These are phyloP conservation scores for Trichoderma sp. DNA, from an alignment of 2,329 filamentous ascomycete genomes.

Conservation along the genomic window DNA sequence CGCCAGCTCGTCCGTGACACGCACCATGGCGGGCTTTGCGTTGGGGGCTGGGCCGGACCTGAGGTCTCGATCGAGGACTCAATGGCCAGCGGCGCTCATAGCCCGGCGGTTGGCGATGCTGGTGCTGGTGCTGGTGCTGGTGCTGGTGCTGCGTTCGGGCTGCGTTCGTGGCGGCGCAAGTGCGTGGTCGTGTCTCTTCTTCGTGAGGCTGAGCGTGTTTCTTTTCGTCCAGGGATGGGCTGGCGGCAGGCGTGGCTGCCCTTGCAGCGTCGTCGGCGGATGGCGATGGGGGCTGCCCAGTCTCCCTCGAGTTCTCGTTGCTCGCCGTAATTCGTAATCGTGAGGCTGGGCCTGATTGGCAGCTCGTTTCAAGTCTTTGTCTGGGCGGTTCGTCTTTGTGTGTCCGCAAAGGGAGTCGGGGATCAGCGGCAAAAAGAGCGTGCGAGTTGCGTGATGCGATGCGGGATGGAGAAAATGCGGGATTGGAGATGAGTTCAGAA, in stretches of 20 bases:
- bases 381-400: neutral
- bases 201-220: neutral
- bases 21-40: slow-evolving; percentile 69
- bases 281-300: neutral
- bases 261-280: neutral
- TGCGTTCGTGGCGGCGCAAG: neutral
- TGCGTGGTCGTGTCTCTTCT: neutral
- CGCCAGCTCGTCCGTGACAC: slow-evolving; percentile 74
- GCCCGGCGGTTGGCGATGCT: neutral
- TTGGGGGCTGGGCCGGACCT: slow-evolving; percentile 35
- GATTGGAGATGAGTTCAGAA: slow-evolving; percentile 20
- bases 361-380: neutral
- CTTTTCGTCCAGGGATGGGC: neutral
- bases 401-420: neutral
- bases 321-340: neutral
- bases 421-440: neutral
- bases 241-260: neutral
- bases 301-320: neutral
- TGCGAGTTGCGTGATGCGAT: slow-evolving; percentile 2
- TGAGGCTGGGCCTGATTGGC: neutral
- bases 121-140: neutral
- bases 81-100: slow-evolving; percentile 32
- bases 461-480: slow-evolving; percentile 12
- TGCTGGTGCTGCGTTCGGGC: neutral
- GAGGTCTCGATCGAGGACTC: slow-evolving; percentile 32